Conservation (phyloP, 495 filamentous ascomycete species). For the Penicillium maclennaniae region DNA sequence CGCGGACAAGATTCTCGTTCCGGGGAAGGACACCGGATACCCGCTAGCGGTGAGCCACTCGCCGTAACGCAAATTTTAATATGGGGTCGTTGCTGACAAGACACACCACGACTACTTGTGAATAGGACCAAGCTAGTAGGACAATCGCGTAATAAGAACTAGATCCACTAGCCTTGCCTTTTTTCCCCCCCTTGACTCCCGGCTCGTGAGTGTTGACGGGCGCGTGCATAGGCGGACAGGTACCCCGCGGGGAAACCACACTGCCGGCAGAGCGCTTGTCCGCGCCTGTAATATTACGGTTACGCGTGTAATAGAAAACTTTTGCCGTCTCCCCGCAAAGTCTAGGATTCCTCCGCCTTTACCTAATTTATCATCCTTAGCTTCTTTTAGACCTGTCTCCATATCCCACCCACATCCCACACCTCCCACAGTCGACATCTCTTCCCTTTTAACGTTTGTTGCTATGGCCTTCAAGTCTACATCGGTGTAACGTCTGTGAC, state of each 20-base stretch:
- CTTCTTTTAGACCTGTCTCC: not conserved
- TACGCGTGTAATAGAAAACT: not conserved
- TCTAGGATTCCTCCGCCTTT: conserved; percentile 2
- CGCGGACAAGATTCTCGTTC: conserved; percentile 9
- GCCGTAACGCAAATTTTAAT: conserved; percentile 19
- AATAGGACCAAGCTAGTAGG: not conserved
- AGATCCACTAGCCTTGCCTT: not conserved
- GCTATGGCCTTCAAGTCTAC: conserved; percentile 14
- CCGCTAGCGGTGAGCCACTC: conserved; percentile 21
- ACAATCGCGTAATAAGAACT: too few relatives aligned
- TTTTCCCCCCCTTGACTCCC: not conserved
- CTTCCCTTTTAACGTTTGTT: not conserved
- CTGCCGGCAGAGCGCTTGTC: conserved; percentile 25
- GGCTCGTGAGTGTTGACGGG: not conserved
- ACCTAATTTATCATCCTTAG: not conserved
- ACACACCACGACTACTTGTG: not conserved
- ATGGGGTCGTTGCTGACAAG: not conserved
- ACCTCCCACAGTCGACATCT: too few relatives aligned
- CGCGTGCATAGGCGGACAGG: conserved; percentile 1
- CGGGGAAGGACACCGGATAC: conserved; percentile 17
- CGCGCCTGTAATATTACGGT: conserved; percentile 6
- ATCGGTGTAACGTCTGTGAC: conserved; percentile 7
- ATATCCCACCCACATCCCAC: not conserved
- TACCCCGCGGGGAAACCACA: conserved; percentile 29
- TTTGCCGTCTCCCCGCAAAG: conserved; percentile 13